Conservation (phyloP, 2,329 filamentous ascomycete species). For the Colletotrichum neosansevieriae region DNA sequence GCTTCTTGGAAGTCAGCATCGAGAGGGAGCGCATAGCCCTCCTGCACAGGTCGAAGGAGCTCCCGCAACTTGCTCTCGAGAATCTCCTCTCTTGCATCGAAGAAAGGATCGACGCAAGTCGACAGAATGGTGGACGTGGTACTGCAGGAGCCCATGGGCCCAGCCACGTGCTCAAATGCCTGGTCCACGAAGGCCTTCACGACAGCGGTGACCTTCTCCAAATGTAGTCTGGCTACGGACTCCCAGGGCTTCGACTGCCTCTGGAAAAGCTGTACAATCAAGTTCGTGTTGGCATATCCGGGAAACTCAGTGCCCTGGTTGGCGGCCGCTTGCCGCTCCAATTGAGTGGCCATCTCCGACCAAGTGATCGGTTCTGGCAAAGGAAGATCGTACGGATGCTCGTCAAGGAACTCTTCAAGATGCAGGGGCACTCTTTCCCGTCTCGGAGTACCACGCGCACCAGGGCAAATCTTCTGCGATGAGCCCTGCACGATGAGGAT, state of each 20-base stretch:
- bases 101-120: constrained; percentile 49
- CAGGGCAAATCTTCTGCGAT: constrained; percentile 32
- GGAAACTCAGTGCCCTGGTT: constrained; percentile 58
- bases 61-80: constrained; percentile 54
- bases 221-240: constrained; percentile 51
- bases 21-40: constrained; percentile 49
- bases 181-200: constrained; percentile 53
- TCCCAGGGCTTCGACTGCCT: constrained; percentile 54
- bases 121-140: constrained; percentile 44
- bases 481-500: constrained; percentile 45
- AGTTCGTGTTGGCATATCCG: constrained; percentile 50
- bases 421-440: constrained; percentile 42
- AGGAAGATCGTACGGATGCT: constrained; percentile 45
- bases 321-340: constrained; percentile 49
- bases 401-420: constrained; percentile 47
- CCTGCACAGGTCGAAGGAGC: constrained; percentile 52
- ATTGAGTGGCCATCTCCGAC: constrained; percentile 42
- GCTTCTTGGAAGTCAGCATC: constrained; percentile 48
- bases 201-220: constrained; percentile 47
- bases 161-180: constrained; percentile 44
- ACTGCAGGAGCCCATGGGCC: constrained; percentile 26
- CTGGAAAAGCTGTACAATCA: constrained; percentile 55
- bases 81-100: constrained; percentile 45
- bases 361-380: constrained; percentile 44
- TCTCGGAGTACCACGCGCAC: not conserved